Base-by-base conservation (phyloP, 2,329 filamentous ascomycete species). In the Cladosporium velox region DNA sequence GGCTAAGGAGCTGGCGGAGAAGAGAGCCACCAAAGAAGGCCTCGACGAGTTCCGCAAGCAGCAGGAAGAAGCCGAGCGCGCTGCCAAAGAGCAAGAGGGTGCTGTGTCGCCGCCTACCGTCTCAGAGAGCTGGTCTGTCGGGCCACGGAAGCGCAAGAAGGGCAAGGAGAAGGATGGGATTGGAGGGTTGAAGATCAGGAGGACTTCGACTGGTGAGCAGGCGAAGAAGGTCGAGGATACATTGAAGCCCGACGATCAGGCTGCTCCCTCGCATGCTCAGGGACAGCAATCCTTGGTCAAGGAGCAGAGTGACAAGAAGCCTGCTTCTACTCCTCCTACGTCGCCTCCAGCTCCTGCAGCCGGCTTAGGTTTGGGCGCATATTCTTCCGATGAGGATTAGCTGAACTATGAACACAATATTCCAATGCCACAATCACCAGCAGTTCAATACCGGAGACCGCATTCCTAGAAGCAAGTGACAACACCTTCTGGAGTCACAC, bases 31-130 rank as follows among this genome's bases (percentile, higher is more conserved):
- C 0, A 78, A 79, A 5, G 85, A 87, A 68, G 84, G 86, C 71
- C 76, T 90, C 12, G 85, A 87, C 49, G 72, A 80, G 1, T 90
- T 89, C 70, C 82, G 86, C 34, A 82, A 81, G 67, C 84, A 86
- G 71, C 86, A 85, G 67, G 85, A 88, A 68, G 83, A 87, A 68
- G 85, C 83, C 0, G 86, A 88, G 74, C 83, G 83, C 70, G 81
- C 78, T 35, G 63, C 55, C 21, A 64, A 88, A 68, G 86, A 88
- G 74, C 83, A 83, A 70, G 81, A 78, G 32, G 55, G 30, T 28
- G 65, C 64, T 49, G 67, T 34, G 7, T 59, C 86, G 68, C 84
- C 83, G 61, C 83, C 86, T 67, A 81, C 85, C 68, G 82, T 81
- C 1, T 85, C 87, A 71, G 82, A 82, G 69, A 15, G 70, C 68